phyloP scores from a whole-genome alignment of 1,284 basidiomycete species.

The Cutaneotrichosporon cavernicola region DNA sequence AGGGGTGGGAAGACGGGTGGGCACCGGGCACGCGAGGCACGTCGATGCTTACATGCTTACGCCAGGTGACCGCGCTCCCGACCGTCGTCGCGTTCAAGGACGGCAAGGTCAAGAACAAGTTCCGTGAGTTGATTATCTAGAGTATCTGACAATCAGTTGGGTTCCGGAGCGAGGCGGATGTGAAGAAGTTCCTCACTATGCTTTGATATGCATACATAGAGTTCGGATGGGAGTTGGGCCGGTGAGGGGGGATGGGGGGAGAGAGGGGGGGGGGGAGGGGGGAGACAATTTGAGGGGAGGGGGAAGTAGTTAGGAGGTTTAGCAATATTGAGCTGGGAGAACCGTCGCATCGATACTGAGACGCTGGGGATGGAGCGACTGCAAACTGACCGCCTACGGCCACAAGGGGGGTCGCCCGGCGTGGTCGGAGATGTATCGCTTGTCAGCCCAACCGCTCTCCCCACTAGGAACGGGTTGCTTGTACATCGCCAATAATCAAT shows the following conservation, averaged over 20 bases:
- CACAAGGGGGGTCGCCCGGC: too few species aligned
- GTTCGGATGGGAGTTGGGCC: background rate
- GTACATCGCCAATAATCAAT: too few species aligned
- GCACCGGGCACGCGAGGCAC: background rate
- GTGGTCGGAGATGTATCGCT: too few species aligned
- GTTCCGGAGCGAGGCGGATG: conserved; percentile 42
- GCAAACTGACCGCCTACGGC: too few species aligned
- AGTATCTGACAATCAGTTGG: conserved; percentile 37
- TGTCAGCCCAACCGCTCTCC: too few species aligned
- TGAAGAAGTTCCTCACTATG: conserved; percentile 49
- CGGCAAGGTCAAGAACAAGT: conserved; percentile 50
- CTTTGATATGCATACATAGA: conserved; percentile 26
- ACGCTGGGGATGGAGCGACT: too few species aligned
- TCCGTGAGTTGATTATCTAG: conserved; percentile 37
- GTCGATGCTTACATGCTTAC: background rate
- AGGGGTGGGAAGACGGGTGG: background rate
- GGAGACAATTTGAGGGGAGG: too few species aligned
- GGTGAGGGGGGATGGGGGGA: background rate
- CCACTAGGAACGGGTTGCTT: too few species aligned
- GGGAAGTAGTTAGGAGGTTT: too few species aligned
- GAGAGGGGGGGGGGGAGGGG: too few species aligned
- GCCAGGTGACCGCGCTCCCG: conserved; percentile 49
- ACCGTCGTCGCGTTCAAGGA: conserved; percentile 53
- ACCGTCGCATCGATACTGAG: too few species aligned
- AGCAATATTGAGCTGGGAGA: too few species aligned